phyloP scores from a whole-genome alignment of 306 rosid genomes.

The Geum urbanum region DNA sequence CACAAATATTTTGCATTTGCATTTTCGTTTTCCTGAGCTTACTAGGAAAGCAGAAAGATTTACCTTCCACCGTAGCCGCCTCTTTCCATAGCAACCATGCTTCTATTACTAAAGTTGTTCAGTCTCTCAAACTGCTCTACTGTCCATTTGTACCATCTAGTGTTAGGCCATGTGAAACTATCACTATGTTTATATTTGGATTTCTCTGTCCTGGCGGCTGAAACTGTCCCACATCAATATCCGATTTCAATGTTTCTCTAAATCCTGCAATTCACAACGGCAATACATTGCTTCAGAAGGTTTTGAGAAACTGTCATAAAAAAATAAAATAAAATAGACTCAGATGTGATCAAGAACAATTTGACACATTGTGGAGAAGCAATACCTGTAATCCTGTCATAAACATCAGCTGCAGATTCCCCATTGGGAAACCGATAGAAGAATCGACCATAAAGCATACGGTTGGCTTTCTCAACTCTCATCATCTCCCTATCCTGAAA shows the following conservation, averaged over 20 bases:
- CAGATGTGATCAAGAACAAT: background rate
- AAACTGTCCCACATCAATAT: slow-evolving; percentile 70
- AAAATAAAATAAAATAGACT: background rate
- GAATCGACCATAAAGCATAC: slow-evolving; percentile 78
- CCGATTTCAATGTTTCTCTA: slow-evolving; percentile 77
- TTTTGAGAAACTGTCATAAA: background rate
- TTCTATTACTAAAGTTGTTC: slow-evolving; percentile 58
- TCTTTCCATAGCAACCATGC: slow-evolving; percentile 65
- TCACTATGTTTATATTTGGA: slow-evolving; percentile 60
- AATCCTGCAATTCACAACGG: slow-evolving; percentile 45
- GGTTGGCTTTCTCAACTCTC: slow-evolving; percentile 49
- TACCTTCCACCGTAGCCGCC: slow-evolving; percentile 91
- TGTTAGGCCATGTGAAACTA: slow-evolving; percentile 83
- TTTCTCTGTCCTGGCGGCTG: slow-evolving; percentile 67
- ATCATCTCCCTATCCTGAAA: slow-evolving; percentile 85
- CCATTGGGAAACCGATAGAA: slow-evolving; percentile 88
- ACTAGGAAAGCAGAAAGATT: background rate
- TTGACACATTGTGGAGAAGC: background rate
- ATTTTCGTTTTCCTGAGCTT: too few relatives aligned
- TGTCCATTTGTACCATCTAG: slow-evolving; percentile 95
- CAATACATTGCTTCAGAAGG: background rate
- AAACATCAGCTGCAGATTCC: slow-evolving; percentile 95
- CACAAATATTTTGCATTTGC: background rate
- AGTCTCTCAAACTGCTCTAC: slow-evolving; percentile 72
- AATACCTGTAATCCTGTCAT: slow-evolving; percentile 83